These are phyloP conservation scores for Macaranga tanarius DNA, from an alignment of 441 rosid genomes.

Conservation along the genomic window DNA sequence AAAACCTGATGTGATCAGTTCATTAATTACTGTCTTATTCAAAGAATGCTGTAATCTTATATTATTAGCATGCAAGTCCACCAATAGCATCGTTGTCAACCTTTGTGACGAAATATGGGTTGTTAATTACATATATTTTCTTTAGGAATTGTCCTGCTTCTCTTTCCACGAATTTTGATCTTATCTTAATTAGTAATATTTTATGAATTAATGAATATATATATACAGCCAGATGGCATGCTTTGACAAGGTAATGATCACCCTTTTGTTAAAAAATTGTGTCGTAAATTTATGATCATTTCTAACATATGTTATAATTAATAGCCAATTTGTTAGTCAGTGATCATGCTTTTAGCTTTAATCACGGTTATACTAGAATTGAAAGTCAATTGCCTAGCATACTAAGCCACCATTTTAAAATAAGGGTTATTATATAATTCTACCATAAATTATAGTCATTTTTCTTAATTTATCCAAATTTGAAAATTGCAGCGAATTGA, in stretches of 20 bases:
- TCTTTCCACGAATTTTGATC: constrained; percentile 13
- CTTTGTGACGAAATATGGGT: constrained; percentile 29
- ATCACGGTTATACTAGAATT: constrained; percentile 6
- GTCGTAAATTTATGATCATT: too few relatives aligned
- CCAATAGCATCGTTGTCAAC: constrained; percentile 41
- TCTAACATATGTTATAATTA: too few relatives aligned
- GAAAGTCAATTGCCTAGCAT: constrained; percentile 22
- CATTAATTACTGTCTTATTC: constrained; percentile 29
- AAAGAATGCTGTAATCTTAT: constrained; percentile 7
- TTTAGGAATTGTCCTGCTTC: background rate
- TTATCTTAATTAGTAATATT: constrained; percentile 3
- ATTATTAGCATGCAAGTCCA: constrained; percentile 21
- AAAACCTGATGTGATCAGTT: too few relatives aligned
- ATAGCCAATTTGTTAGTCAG: too few relatives aligned
- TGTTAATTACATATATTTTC: background rate
- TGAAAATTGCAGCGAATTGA: too few relatives aligned
- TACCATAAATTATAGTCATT: too few relatives aligned
- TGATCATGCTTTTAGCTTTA: constrained; percentile 3
- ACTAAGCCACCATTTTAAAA: background rate
- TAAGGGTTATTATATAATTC: too few relatives aligned
- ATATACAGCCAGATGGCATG: background rate
- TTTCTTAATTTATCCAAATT: too few relatives aligned
- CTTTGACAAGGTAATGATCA: too few relatives aligned
- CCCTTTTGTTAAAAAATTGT: too few relatives aligned
- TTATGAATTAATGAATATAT: background rate